Evolutionary conservation across 1,284 basidiomycete species (phyloP).

Genomic region (Malassezia psittaci): DNA sequence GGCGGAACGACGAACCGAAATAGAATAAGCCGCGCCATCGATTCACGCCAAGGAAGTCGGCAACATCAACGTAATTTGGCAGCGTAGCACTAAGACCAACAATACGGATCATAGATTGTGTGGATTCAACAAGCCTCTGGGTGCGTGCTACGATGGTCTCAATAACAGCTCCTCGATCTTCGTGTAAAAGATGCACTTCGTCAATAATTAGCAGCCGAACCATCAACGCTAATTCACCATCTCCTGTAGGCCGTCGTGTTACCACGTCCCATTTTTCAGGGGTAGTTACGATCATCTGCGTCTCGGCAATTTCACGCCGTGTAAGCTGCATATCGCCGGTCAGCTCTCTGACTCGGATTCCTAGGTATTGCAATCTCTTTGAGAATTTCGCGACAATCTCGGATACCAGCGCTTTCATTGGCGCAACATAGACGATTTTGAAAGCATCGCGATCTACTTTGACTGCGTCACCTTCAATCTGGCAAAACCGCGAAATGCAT

Average conservation of each 20-base stretch:
- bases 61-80: slow-evolving; percentile 94
- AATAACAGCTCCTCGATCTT: slow-evolving; percentile 95
- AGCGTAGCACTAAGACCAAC: slow-evolving; percentile 95
- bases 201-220: slow-evolving; percentile 94
- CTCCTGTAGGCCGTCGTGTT: slow-evolving; percentile 89
- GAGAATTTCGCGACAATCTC: slow-evolving; percentile 89
- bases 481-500: slow-evolving; percentile 66
- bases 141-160: slow-evolving; percentile 97
- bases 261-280: slow-evolving; percentile 99
- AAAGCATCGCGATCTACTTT: slow-evolving; percentile 52
- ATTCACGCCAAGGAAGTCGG: slow-evolving; percentile 86
- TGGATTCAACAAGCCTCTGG: slow-evolving; percentile 84
- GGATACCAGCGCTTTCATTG: slow-evolving; percentile 94
- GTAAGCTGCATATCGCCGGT: slow-evolving; percentile 99
- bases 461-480: slow-evolving; percentile 20
- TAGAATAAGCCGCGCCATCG: slow-evolving; percentile 86
- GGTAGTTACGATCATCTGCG: slow-evolving; percentile 96
- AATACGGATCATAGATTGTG: slow-evolving; percentile 92
- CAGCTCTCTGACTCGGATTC: slow-evolving; percentile 76
- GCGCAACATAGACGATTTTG: slow-evolving; percentile 97
- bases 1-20: slow-evolving; percentile 94
- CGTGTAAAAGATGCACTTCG: slow-evolving; percentile 93
- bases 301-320: slow-evolving; percentile 81
- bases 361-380: slow-evolving; percentile 81
- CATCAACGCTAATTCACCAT: slow-evolving; percentile 76